phyloP scores from a whole-genome alignment of 2,329 filamentous ascomycete species.

The Cladosporium sp. region DNA sequence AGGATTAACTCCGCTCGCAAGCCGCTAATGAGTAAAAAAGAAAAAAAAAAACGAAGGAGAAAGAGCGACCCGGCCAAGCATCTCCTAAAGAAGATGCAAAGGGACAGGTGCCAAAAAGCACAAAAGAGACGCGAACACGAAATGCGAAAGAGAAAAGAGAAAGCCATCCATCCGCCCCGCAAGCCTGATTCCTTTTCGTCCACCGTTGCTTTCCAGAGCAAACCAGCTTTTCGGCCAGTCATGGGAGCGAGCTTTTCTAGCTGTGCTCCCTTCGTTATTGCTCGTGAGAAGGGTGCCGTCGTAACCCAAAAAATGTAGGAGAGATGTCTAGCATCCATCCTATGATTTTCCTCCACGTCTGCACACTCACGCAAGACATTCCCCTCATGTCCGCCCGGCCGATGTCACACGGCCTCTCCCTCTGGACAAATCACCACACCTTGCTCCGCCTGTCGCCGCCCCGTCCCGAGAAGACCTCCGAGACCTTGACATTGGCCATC shows the following conservation, averaged over 20 bases:
- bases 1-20: slow-evolving; percentile 1
- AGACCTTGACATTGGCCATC: slow-evolving; percentile 8
- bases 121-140: not conserved
- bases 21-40: not conserved
- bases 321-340: not conserved
- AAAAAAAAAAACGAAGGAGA: not conserved
- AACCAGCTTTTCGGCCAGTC: not conserved
- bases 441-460: slow-evolving; percentile 13
- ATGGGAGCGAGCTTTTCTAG: not conserved
- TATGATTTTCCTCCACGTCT: not conserved
- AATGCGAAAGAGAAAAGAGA: not conserved
- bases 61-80: not conserved
- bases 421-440: not conserved
- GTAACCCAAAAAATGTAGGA: not conserved
- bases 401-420: not conserved
- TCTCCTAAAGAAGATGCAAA: not conserved
- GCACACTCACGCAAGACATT: not conserved
- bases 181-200: not conserved
- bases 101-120: not conserved
- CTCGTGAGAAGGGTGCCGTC: slow-evolving; percentile 13
- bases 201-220: not conserved
- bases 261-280: not conserved
- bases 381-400: not conserved
- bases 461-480: slow-evolving; percentile 7
- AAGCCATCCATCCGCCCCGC: not conserved